Base-by-base conservation (phyloP, 2,329 filamentous ascomycete species). In the Exophiala oligosperma region DNA sequence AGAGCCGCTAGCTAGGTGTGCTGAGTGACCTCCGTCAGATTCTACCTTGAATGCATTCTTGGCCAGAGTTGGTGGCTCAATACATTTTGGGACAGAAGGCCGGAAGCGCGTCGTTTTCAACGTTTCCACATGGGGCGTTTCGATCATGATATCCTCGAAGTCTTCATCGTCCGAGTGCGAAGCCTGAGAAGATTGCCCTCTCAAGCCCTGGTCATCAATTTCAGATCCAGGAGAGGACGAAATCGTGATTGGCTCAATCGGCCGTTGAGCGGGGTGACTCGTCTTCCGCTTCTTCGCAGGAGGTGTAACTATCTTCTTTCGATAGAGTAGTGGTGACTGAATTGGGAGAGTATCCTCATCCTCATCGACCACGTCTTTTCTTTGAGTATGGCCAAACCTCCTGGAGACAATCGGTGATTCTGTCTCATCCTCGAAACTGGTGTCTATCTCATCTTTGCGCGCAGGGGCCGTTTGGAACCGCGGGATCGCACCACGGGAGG, bases 361-460 rank as follows among this genome's bases (percentile, higher is more conserved):
- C 12, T 23, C 17, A 32, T 55, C 52, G 23, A 49, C 38, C 6
- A 44, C 4, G 47, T 48, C 59, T 21, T 41, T 23, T 2, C 17
- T 11, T 28, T 17, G 6, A 5, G 24, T 11, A 6, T 28, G 11
- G 17, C 41, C 21, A 23, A 28, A 26, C 8, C 8, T 14, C 6
- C 35, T 32, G 1, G 54, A 40, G 23, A 24, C 24, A 4, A 29
- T 29, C 9, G 57, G 49, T 14, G 47, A 49, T 2, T 47, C 56
- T 4, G 9, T 23, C 6, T 60, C 58, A 24, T 65, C 60, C 5
- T 63, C 63, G 48, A 61, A 61, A 35, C 44, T 61, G 9, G 56
- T 54, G 23, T 63, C 56, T 7, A 65, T 65, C 4, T 65, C 63
- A 56, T 65, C 63, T 49, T 43, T 47, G n/a, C 38, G 14, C n/a